Percentiles rank a stretch among this genome's conserved stretches.
Evolutionary conservation across 495 filamentous ascomycete species (phyloP).

Genomic region (Pyrenopolyporus hunteri): DNA sequence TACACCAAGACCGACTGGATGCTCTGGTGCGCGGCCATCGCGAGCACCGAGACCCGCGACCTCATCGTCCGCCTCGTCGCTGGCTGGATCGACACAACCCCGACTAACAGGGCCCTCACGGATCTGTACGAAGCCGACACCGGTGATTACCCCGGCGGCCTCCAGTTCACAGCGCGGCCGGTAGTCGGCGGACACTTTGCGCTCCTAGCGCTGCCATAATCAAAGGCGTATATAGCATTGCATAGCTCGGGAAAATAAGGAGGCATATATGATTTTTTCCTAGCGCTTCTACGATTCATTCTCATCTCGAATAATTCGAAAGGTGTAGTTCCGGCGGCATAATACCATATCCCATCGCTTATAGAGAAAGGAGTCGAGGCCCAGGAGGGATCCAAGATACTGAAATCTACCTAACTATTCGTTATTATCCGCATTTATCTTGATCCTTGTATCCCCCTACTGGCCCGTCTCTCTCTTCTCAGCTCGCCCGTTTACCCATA

Average conservation of each 20-base stretch:
- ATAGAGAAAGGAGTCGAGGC: background rate
- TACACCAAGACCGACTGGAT: conserved; percentile 93
- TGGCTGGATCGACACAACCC: conserved; percentile 77
- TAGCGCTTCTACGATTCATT: too few relatives aligned
- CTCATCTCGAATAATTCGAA: too few relatives aligned
- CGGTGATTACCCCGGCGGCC: conserved; percentile 63
- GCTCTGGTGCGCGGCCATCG: conserved; percentile 80
- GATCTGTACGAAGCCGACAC: conserved; percentile 78
- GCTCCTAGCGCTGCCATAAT: conserved; percentile 65
- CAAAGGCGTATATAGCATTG: background rate
- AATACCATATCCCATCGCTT: background rate
- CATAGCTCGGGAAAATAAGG: background rate
- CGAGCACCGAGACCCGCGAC: conserved; percentile 60
- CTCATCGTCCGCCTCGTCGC: conserved; percentile 75
- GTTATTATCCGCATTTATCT: background rate
- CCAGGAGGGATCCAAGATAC: too few relatives aligned
- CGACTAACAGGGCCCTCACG: conserved; percentile 72
- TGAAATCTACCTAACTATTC: background rate
- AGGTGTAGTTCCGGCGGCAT: too few relatives aligned
- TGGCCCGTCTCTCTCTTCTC: too few relatives aligned
- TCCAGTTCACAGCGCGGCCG: conserved; percentile 76
- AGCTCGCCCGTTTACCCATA: background rate
- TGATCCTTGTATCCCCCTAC: too few relatives aligned
- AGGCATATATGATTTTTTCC: background rate
- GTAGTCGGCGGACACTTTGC: conserved; percentile 86